Percentiles rank a stretch among this genome's conserved stretches.
Conservation (phyloP, 805 yeast species). For the Candida peoriensis region DNA sequence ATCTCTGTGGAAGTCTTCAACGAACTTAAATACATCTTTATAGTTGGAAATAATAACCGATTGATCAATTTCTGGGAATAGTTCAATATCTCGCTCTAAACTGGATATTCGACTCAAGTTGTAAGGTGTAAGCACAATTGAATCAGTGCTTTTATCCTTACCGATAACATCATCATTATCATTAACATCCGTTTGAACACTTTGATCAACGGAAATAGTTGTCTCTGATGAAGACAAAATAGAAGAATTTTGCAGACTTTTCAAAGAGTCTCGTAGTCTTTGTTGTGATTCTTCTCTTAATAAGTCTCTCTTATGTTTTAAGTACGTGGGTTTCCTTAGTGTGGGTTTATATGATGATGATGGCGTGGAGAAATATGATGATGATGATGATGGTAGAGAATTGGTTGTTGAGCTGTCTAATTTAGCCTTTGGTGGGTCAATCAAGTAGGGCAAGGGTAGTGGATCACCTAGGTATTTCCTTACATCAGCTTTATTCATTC, state of each 20-base stretch:
- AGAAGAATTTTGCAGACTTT: neutral
- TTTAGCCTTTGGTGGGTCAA: neutral
- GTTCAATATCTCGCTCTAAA: too few relatives aligned
- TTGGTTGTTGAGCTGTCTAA: neutral
- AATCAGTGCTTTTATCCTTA: too few relatives aligned
- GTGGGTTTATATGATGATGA: constrained; percentile 1
- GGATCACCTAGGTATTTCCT: constrained; percentile 30
- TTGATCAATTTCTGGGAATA: too few relatives aligned
- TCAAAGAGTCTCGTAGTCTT: constrained; percentile 1
- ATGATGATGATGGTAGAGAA: neutral
- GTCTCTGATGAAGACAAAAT: too few relatives aligned
- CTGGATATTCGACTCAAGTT: too few relatives aligned
- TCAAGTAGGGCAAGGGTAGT: constrained; percentile 32
- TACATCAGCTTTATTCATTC: constrained; percentile 2
- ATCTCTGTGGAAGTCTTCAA: neutral
- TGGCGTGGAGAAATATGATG: neutral
- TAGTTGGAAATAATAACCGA: neutral
- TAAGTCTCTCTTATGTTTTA: neutral
- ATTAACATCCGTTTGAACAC: constrained; percentile 4
- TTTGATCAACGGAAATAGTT: neutral
- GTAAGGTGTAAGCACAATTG: neutral
- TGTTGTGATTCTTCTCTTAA: too few relatives aligned
- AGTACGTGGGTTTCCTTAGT: neutral
- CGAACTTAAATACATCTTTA: neutral
- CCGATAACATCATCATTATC: too few relatives aligned